A percentile compares a stretch with the other conserved stretches of the same genome.
These are phyloP conservation scores for Chalaropsis ovoidea DNA, from an alignment of 2,329 filamentous ascomycete genomes.

Conservation along the genomic window DNA sequence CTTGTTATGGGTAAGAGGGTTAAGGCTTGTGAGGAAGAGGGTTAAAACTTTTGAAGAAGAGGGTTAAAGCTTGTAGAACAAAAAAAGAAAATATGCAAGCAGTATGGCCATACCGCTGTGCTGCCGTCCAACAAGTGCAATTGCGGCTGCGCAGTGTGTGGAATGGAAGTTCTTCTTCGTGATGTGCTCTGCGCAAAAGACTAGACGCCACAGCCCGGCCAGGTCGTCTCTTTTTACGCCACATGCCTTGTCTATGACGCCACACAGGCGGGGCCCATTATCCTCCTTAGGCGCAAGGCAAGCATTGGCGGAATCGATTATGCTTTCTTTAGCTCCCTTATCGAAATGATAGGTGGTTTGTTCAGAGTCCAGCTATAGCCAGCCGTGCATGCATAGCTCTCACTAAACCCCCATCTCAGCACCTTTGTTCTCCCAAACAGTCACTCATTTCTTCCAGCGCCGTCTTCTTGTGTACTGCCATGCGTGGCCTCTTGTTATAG, in stretches of 20 bases:
- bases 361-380: constrained; percentile 8
- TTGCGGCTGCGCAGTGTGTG: too few relatives aligned
- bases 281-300: background rate
- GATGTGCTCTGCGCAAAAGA: background rate
- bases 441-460: background rate
- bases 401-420: constrained; percentile 1
- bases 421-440: background rate
- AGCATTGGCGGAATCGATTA: background rate
- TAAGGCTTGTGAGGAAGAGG: background rate
- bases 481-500: constrained; percentile 18
- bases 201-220: background rate
- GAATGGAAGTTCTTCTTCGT: background rate
- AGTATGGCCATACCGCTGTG: too few relatives aligned
- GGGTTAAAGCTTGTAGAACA: background rate
- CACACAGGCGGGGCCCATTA: background rate
- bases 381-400: constrained; percentile 1
- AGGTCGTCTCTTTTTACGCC: background rate
- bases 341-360: constrained; percentile 23
- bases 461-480: background rate
- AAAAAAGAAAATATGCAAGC: background rate
- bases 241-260: background rate
- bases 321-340: constrained; percentile 1
- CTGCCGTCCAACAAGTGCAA: too few relatives aligned
- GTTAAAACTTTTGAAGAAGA: background rate
- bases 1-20: background rate